phyloP scores from a whole-genome alignment of 805 yeast genomes.

The Metschnikowia rubicola region DNA sequence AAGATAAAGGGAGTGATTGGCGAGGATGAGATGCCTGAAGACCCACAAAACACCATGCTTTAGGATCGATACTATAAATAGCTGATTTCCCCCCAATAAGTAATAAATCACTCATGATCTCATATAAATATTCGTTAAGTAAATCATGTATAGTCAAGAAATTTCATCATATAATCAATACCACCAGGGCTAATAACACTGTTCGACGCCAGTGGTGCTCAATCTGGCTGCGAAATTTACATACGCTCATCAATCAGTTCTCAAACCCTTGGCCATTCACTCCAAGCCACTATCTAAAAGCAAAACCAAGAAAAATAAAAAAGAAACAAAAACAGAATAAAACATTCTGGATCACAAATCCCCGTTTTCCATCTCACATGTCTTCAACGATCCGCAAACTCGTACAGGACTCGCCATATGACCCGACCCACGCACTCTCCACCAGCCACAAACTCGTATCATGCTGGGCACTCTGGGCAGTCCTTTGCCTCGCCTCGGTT shows the following conservation, averaged over 20 bases:
- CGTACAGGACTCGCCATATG: not conserved
- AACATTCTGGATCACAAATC: not conserved
- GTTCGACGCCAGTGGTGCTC: not conserved
- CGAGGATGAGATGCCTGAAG: too few relatives aligned
- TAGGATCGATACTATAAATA: too few relatives aligned
- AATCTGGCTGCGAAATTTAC: conserved; percentile 2
- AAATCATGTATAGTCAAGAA: too few relatives aligned
- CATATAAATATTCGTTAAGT: too few relatives aligned
- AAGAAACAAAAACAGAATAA: not conserved
- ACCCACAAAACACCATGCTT: too few relatives aligned
- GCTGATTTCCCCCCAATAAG: too few relatives aligned
- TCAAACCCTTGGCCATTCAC: not conserved
- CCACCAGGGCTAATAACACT: too few relatives aligned
- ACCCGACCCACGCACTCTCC: not conserved
- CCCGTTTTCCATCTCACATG: not conserved
- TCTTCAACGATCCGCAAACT: not conserved
- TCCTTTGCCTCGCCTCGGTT: conserved; percentile 5
- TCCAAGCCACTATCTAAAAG: too few relatives aligned
- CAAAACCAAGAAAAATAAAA: too few relatives aligned
- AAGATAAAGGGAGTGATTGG: too few relatives aligned
- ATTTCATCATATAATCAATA: too few relatives aligned
- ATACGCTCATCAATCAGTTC: not conserved
- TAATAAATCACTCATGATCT: too few relatives aligned
- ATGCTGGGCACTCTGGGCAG: conserved; percentile 13
- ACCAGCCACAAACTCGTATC: conserved; percentile 2